Percentiles rank a stretch among this genome's conserved stretches.
These are phyloP conservation scores for cucumber (Cucumis sativus) DNA, from an alignment of 306 rosid genomes.

Conservation along the genomic window Cucumber_9930_V3 NC_026659.2:27481001-27481500, in stretches of 20 bases:
- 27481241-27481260: background rate
- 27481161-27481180: background rate
- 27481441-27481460: background rate
- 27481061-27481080: background rate
- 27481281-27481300: too few relatives aligned
- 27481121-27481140: background rate
- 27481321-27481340: too few relatives aligned
- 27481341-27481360: background rate
- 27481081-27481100: background rate
- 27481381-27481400: background rate
- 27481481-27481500: too few relatives aligned
- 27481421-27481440: background rate
- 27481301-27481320: too few relatives aligned
- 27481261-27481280: background rate
- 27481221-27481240: background rate
- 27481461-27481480: background rate
- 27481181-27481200: background rate
- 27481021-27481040: conserved; percentile 60
- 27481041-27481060: conserved; percentile 10
- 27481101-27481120: background rate
- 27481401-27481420: too few relatives aligned
- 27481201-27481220: background rate
- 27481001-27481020: conserved; percentile 89
- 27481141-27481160: background rate
- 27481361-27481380: background rate